Evolutionary conservation across 2,329 filamentous ascomycete species (phyloP), one percentile per base, ranked within the genome.

Genomic region (Onygena corvina): DNA sequence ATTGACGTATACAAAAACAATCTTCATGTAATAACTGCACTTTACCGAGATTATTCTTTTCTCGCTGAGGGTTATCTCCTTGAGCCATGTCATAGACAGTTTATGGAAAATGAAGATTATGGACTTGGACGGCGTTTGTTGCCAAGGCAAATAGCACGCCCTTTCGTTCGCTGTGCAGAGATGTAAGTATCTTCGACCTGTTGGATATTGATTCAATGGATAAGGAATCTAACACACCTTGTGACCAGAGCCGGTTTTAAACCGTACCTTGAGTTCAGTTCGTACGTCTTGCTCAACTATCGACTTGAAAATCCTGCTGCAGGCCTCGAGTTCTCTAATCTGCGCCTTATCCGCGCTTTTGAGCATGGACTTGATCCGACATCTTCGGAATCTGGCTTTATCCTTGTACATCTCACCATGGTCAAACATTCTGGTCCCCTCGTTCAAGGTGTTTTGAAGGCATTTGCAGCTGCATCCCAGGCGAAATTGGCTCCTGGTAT

Each of bases 31-130:
- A 40, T 40, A 40, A 40, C 36, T 5, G 20, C 36, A 21, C 20
- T 40, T 18, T 40, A 40, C n/a, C 36, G 36, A 40, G 36, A 40
- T 40, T 40, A 40, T 21, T 40, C 36, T 18, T 40, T 40, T 23
- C 36, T 40, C 36, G 36, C 36, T 4, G 36, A 40, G 36, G 36
- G 36, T 11, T 40, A 40, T 12, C 36, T 40, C 36, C 36, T 40
- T 23, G 36, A 40, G 36, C 36, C 36, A 40, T 40, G 36, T 18
- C 36, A 40, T 40, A 40, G 20, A 40, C 20, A 21, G 11, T 40
- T 40, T n/a, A 40, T 40, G 36, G 36, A 40, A 23, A 23, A 21
- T 40, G 25, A n/a, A 6, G 36, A 40, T 11, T 40, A 40, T 21
- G 36, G 36, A 21, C 12, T 23, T 40, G 36, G 36, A n/a, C 36